phyloP scores from a whole-genome alignment of 2,329 filamentous ascomycete species.

The Trichophyton equinum region DNA sequence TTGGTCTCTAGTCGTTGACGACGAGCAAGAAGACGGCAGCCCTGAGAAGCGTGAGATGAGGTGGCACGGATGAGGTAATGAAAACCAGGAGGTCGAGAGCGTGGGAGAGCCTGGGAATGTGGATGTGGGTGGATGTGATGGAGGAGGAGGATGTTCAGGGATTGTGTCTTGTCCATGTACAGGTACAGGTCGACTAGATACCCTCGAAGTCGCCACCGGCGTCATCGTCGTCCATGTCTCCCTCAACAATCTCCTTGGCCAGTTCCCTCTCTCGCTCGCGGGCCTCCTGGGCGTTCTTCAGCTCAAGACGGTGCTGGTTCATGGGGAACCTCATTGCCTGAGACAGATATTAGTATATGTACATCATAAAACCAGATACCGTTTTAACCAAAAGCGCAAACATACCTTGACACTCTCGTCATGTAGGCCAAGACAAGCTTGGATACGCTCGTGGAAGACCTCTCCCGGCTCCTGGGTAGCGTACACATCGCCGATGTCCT shows the following conservation, averaged over 20 bases:
- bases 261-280: constrained; percentile 90
- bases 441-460: constrained; percentile 93
- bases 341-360: constrained; percentile 18
- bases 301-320: constrained; percentile 94
- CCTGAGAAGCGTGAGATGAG: neutral
- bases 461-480: constrained; percentile 90
- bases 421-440: constrained; percentile 78
- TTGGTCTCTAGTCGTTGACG: constrained; percentile 11
- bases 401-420: constrained; percentile 95
- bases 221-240: constrained; percentile 92
- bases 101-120: neutral
- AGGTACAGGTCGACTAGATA: constrained; percentile 45
- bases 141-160: neutral
- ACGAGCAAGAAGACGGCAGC: neutral
- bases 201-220: constrained; percentile 92
- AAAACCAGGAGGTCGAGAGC: neutral
- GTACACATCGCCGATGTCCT: constrained; percentile 91
- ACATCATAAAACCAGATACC: neutral
- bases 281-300: constrained; percentile 98
- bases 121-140: neutral
- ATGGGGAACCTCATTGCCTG: constrained; percentile 98
- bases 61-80: neutral
- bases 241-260: constrained; percentile 97
- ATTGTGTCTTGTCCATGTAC: neutral
- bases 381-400: constrained; percentile 7